Base-by-base conservation (phyloP, 2,329 filamentous ascomycete species). In the Penicillium sp. region DNA sequence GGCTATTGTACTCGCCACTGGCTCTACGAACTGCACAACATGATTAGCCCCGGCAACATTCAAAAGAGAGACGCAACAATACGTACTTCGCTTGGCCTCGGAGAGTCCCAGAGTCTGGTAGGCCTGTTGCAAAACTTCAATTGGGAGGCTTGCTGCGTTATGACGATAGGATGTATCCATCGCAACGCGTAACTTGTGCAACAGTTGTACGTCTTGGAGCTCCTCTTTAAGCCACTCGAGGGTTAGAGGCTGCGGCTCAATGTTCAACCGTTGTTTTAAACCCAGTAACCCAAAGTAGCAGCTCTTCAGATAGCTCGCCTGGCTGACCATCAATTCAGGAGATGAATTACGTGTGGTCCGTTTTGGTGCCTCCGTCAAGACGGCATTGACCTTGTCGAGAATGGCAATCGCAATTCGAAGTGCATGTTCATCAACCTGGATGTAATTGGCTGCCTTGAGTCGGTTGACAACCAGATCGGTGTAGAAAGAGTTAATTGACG, bases 1-100 rank as follows among this genome's bases (percentile, higher is more conserved):
- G 49, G 20, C 14, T 28, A 14, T 22, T 28, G 38, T 58, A 61
- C 14, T 63, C 61, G 1, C 20, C 22, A n/a, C 35, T 59, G 3
- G 11, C 11, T 11, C 17, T 8, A 12, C 14, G 37, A 17, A 63
- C 59, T 63, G n/a, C 17, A 37, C n/a, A 11, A 4, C 25, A 37
- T 34, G 5, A 11, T 25, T 55, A 4, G 54, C 35, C 1, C 20
- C 15, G 2, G 8, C 25, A 28, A 28, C 6, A 6, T 14, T 14
- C 43, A 48, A 49, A 14, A 28, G 1, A 6, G 12, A 47, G 8
- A 55, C 4, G 5, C 3, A 35, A 17, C 4, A 7, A 25, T 12
- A 42, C 35, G 10, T 43, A 57, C 54, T 47, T 35, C 11, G 39
- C 34, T 41, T 50, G 22, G 51, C 51, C 25, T 42, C 34, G 3